Percentiles rank a stretch among this genome's conserved stretches.
These are phyloP conservation scores for Trichophyton benhamiae DNA, from an alignment of 2,329 filamentous ascomycete genomes.

Conservation along the genomic window DNA sequence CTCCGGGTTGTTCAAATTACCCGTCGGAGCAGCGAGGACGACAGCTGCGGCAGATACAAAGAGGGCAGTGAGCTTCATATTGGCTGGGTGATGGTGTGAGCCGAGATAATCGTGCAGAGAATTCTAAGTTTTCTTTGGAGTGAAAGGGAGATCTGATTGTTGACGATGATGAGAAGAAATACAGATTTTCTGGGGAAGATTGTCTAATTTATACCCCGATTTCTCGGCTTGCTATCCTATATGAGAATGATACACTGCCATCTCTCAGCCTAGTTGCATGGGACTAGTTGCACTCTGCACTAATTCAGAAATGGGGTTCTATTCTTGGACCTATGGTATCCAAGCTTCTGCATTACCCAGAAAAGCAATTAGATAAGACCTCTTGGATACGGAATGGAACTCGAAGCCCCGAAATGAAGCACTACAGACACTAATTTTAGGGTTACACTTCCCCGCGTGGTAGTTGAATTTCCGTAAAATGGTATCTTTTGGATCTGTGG, in stretches of 20 bases:
- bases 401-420: neutral
- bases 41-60: conserved; percentile 9
- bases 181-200: neutral
- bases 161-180: neutral
- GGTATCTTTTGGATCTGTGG: neutral
- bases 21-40: conserved; percentile 10
- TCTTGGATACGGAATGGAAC: neutral
- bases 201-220: conserved; percentile 6
- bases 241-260: neutral
- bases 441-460: neutral
- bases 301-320: neutral
- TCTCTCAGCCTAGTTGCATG: neutral
- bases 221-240: neutral
- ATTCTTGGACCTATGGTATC: neutral
- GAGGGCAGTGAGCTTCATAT: conserved; percentile 13
- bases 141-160: neutral
- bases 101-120: neutral
- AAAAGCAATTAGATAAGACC: neutral
- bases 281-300: neutral
- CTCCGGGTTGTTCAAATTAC: neutral
- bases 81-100: neutral
- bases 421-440: neutral
- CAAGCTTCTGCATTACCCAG: neutral
- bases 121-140: neutral
- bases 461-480: neutral